Conservation (phyloP, 371 early-diverging fungal genomes). For the Lichtheimia ramosa region DNA sequence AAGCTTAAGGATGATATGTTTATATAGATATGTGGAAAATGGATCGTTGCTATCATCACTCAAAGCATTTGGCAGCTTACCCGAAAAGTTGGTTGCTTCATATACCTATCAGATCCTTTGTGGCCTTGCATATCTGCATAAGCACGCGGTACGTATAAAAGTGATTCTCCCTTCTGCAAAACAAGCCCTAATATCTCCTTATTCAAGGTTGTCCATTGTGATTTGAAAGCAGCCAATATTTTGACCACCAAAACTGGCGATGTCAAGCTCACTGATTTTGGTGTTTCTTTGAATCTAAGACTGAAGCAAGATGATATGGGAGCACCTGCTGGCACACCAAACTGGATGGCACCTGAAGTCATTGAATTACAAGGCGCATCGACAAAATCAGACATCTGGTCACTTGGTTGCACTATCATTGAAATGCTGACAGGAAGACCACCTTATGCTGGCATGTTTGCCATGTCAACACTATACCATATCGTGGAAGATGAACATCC, state of each 20-base stretch:
- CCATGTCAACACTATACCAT: slow-evolving; percentile 85
- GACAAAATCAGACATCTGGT: slow-evolving; percentile 88
- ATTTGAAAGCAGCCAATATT: slow-evolving; percentile 95
- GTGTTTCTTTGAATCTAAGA: slow-evolving; percentile 81
- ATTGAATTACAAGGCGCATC: slow-evolving; percentile 82
- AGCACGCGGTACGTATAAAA: slow-evolving; percentile 47
- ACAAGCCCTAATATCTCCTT: neutral
- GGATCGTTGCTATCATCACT: slow-evolving; percentile 85
- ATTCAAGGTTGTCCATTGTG: slow-evolving; percentile 84
- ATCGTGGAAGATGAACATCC: slow-evolving; percentile 87
- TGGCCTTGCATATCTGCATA: slow-evolving; percentile 89
- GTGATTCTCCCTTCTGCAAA: neutral
- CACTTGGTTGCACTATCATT: slow-evolving; percentile 82
- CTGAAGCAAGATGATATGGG: slow-evolving; percentile 61
- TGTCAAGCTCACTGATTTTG: slow-evolving; percentile 94
- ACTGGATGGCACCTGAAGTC: slow-evolving; percentile 98
- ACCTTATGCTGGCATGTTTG: slow-evolving; percentile 77
- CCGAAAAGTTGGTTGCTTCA: slow-evolving; percentile 85
- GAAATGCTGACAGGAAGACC: slow-evolving; percentile 88
- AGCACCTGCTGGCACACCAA: slow-evolving; percentile 86
- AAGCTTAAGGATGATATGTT: neutral
- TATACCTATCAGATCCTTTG: slow-evolving; percentile 87
- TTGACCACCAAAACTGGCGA: slow-evolving; percentile 88
- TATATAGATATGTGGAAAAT: slow-evolving; percentile 77
- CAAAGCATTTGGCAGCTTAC: slow-evolving; percentile 87